Percentiles rank a stretch among this genome's conserved stretches.
phyloP scores from a whole-genome alignment of 257 asterid genomes.

The Jaltomata sinuosa region DNA sequence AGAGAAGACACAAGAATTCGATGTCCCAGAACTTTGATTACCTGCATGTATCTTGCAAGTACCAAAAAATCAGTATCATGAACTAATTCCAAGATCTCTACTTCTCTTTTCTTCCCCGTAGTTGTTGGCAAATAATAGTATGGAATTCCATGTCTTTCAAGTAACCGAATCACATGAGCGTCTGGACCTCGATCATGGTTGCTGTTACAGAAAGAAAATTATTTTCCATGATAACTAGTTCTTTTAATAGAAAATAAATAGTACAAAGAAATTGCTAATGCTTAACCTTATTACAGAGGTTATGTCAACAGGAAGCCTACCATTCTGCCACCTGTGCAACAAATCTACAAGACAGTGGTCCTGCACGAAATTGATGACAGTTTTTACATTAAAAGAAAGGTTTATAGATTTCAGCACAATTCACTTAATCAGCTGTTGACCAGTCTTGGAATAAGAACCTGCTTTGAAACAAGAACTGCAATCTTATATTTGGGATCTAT shows the following conservation, averaged over 20 bases:
- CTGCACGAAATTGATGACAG: slow-evolving; percentile 22
- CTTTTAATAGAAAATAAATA: neutral
- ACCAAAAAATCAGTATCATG: slow-evolving; percentile 81
- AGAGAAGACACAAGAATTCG: neutral
- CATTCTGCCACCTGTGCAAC: slow-evolving; percentile 88
- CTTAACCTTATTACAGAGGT: slow-evolving; percentile 67
- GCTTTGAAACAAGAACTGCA: slow-evolving; percentile 80
- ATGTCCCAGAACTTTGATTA: slow-evolving; percentile 6
- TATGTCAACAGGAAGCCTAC: slow-evolving; percentile 75
- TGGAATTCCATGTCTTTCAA: slow-evolving; percentile 81
- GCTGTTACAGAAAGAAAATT: slow-evolving; percentile 29
- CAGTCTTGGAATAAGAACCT: slow-evolving; percentile 29
- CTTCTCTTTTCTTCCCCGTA: slow-evolving; percentile 44
- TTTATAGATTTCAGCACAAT: neutral
- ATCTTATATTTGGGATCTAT: slow-evolving; percentile 76
- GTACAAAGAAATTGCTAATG: neutral
- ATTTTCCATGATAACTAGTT: neutral
- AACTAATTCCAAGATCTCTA: slow-evolving; percentile 57
- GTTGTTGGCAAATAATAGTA: slow-evolving; percentile 50
- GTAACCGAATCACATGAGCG: slow-evolving; percentile 76
- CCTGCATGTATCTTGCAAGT: slow-evolving; percentile 99
- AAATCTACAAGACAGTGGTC: slow-evolving; percentile 91
- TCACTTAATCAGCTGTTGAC: neutral
- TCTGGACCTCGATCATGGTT: slow-evolving; percentile 74
- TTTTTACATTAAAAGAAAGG: neutral